These are phyloP conservation scores for Epichloe scottii DNA, from an alignment of 2,329 filamentous ascomycete species.

Conservation along the genomic window DNA sequence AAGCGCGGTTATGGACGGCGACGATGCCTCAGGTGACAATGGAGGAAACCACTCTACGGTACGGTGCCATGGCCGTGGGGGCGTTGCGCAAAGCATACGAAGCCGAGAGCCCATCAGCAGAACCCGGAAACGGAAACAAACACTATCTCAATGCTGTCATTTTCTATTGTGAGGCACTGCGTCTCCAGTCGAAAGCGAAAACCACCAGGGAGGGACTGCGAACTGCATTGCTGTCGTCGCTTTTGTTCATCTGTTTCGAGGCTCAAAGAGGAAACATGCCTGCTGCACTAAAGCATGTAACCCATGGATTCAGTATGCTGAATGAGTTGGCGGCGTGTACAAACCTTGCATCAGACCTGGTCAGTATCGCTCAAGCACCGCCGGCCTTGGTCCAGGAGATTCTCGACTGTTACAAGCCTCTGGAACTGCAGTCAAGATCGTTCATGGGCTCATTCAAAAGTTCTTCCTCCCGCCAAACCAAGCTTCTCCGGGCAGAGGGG, in stretches of 20 bases:
- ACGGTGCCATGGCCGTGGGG: slow-evolving; percentile 28
- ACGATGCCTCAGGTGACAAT: slow-evolving; percentile 28
- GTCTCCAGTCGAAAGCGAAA: slow-evolving; percentile 24
- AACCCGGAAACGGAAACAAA: slow-evolving; percentile 17
- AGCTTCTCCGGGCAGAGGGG: background rate
- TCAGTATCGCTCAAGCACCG: slow-evolving; percentile 25
- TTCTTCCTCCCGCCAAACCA: slow-evolving; percentile 18
- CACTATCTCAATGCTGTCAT: slow-evolving; percentile 28
- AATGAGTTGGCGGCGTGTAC: slow-evolving; percentile 26
- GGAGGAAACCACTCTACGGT: slow-evolving; percentile 24
- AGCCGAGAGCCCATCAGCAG: slow-evolving; percentile 10
- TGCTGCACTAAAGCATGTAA: slow-evolving; percentile 27
- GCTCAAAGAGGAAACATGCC: slow-evolving; percentile 26
- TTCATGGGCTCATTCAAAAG: slow-evolving; percentile 26
- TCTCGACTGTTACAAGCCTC: slow-evolving; percentile 25
- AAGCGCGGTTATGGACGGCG: slow-evolving; percentile 24
- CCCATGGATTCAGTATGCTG: slow-evolving; percentile 27
- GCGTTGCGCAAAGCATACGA: slow-evolving; percentile 24
- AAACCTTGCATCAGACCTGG: slow-evolving; percentile 21
- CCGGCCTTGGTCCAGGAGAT: slow-evolving; percentile 25
- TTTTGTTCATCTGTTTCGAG: slow-evolving; percentile 30
- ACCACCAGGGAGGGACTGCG: slow-evolving; percentile 24
- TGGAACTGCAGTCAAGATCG: slow-evolving; percentile 26
- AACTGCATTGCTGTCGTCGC: slow-evolving; percentile 26
- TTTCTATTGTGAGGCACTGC: slow-evolving; percentile 29